phyloP scores from a whole-genome alignment of 1,284 basidiomycete species.

The Fomes fomentarius region DNA sequence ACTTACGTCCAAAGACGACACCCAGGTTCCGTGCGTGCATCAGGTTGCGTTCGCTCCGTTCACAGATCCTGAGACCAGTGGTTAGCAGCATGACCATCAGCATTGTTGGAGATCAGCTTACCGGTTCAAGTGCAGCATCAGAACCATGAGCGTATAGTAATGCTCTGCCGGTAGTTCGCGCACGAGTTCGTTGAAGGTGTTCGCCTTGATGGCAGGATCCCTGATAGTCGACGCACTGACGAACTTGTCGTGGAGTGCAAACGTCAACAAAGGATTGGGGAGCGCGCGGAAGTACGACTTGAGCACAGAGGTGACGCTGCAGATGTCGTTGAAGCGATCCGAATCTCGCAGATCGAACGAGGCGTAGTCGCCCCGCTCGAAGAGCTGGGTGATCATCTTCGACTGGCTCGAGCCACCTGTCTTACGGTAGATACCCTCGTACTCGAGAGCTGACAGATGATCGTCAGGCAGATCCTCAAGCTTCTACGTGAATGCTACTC shows the following conservation, averaged over 20 bases:
- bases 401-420: conserved; percentile 93
- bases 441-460: conserved; percentile 70
- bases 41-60: conserved; percentile 75
- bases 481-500: no score
- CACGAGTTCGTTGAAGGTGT: conserved; percentile 71
- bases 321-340: conserved; percentile 96
- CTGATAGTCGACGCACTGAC: conserved; percentile 74
- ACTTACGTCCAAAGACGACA: conserved; percentile 99
- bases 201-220: conserved; percentile 64
- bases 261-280: conserved; percentile 90
- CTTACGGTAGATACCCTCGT: conserved; percentile 97
- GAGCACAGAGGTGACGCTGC: conserved; percentile 93
- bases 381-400: conserved; percentile 92
- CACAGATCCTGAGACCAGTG: conserved; percentile 59
- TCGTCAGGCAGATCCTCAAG: no score
- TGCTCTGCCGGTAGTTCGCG: conserved; percentile 85
- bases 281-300: conserved; percentile 96
- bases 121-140: conserved; percentile 90
- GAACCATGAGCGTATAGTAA: conserved; percentile 80
- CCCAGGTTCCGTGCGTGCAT: conserved; percentile 97
- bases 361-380: conserved; percentile 89
- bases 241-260: conserved; percentile 90
- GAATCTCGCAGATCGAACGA: conserved; percentile 88
- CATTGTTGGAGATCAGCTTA: conserved; percentile 38
- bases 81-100: neutral